These are phyloP conservation scores for Stemphylium lycopersici DNA, from an alignment of 2,329 filamentous ascomycete species.

Conservation along the genomic window DNA sequence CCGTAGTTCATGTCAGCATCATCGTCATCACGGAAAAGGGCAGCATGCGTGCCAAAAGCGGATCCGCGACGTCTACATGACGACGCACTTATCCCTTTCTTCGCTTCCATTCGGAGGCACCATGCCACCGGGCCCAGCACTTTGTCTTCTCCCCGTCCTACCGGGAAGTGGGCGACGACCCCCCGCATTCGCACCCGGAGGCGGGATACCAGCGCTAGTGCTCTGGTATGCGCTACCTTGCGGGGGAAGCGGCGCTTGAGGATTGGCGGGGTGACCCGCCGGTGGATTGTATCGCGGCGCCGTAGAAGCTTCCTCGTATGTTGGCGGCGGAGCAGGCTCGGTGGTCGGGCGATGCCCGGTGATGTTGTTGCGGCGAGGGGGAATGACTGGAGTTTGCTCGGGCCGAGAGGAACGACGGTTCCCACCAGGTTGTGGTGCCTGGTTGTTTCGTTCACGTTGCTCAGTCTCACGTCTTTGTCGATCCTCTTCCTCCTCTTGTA, in stretches of 20 bases:
- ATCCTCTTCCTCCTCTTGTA: slow-evolving; percentile 93
- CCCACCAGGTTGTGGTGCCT: slow-evolving; percentile 27
- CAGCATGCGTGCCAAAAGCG: neutral
- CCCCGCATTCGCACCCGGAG: slow-evolving; percentile 9
- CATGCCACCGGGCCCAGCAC: slow-evolving; percentile 25
- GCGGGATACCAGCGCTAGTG: slow-evolving; percentile 17
- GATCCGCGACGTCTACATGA: slow-evolving; percentile 34
- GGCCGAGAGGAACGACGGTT: slow-evolving; percentile 37
- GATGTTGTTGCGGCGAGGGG: slow-evolving; percentile 50
- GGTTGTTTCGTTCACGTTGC: slow-evolving; percentile 69
- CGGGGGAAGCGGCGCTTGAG: slow-evolving; percentile 36
- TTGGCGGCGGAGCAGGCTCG: slow-evolving; percentile 65
- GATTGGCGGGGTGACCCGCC: slow-evolving; percentile 51
- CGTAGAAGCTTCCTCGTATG: slow-evolving; percentile 68
- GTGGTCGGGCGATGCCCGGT: slow-evolving; percentile 45
- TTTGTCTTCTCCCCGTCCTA: slow-evolving; percentile 33
- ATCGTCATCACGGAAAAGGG: neutral
- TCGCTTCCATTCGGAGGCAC: slow-evolving; percentile 19
- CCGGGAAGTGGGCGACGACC: slow-evolving; percentile 1
- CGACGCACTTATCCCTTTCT: slow-evolving; percentile 42
- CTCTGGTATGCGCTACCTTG: slow-evolving; percentile 37
- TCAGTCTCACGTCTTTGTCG: slow-evolving; percentile 66
- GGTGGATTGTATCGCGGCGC: slow-evolving; percentile 63
- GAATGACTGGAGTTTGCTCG: slow-evolving; percentile 53
- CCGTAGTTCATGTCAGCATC: neutral